Percentiles rank a stretch among this genome's conserved stretches.
These are phyloP conservation scores for Pavlovales sp. DNA, from an alignment of 208 protist species.

Conservation along the genomic window DNA sequence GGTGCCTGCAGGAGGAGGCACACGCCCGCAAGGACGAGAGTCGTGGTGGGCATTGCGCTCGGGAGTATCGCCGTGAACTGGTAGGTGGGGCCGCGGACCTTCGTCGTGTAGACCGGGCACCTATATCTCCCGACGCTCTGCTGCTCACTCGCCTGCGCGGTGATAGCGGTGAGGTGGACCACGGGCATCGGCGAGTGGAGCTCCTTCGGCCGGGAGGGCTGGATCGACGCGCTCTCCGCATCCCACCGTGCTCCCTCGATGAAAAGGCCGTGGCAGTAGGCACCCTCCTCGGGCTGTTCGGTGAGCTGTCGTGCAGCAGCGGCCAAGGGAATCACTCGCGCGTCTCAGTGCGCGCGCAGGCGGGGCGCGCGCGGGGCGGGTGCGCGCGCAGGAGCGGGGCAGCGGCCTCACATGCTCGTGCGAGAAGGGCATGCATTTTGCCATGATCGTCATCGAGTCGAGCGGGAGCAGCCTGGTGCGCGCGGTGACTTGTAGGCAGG, in stretches of 20 bases:
- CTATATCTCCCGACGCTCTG: background rate
- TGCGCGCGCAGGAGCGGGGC: background rate
- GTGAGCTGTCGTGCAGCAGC: constrained; percentile 47
- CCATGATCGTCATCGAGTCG: constrained; percentile 64
- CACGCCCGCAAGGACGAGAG: constrained; percentile 41
- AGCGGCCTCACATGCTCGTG: background rate
- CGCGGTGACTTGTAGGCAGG: constrained; percentile 83
- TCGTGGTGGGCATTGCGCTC: background rate
- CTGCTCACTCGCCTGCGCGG: background rate
- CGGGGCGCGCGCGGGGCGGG: background rate
- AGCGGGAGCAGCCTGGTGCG: constrained; percentile 84
- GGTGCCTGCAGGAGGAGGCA: constrained; percentile 29
- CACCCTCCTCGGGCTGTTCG: constrained; percentile 83
- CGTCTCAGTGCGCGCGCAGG: constrained; percentile 64
- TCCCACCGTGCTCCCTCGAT: constrained; percentile 55
- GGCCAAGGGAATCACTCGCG: constrained; percentile 9
- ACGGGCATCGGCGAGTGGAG: constrained; percentile 40
- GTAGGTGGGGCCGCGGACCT: constrained; percentile 27
- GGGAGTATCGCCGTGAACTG: constrained; percentile 31
- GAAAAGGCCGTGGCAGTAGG: constrained; percentile 57
- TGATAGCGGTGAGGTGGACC: constrained; percentile 32
- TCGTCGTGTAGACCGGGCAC: constrained; percentile 44
- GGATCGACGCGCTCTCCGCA: constrained; percentile 3
- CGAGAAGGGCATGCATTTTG: constrained; percentile 33
- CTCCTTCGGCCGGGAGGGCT: background rate